A percentile compares a stretch with the other conserved stretches of the same genome.
Conservation (phyloP, 2,329 filamentous ascomycete species). For the Raffaelea albimanens region DNA sequence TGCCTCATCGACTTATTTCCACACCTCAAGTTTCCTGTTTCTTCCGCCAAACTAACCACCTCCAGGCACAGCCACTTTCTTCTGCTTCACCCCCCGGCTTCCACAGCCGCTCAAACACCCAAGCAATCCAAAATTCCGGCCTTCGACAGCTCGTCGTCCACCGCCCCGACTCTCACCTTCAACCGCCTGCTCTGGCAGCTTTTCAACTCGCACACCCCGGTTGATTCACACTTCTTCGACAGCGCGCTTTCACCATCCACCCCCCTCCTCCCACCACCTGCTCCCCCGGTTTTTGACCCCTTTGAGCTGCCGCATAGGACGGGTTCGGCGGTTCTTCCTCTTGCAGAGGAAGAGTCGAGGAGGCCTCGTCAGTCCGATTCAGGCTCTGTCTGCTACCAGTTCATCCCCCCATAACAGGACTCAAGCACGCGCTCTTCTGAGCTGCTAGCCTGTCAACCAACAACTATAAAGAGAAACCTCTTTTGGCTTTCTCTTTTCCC, state of each 20-base stretch:
- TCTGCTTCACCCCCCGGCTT: slow-evolving; percentile 35
- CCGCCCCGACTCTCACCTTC: slow-evolving; percentile 39
- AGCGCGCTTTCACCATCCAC: background rate
- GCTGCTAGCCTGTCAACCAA: background rate
- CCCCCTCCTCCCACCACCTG: slow-evolving; percentile 28
- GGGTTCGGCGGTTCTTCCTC: slow-evolving; percentile 97
- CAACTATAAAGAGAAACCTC: background rate
- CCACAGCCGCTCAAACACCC: slow-evolving; percentile 46
- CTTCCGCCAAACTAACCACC: too few species aligned
- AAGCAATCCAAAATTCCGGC: slow-evolving; percentile 60
- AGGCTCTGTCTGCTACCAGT: slow-evolving; percentile 87
- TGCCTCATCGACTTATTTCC: too few species aligned
- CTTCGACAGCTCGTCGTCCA: slow-evolving; percentile 51
- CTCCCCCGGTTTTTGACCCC: slow-evolving; percentile 48
- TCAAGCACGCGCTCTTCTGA: slow-evolving; percentile 14
- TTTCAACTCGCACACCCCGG: slow-evolving; percentile 27
- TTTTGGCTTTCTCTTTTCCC: slow-evolving; percentile 10
- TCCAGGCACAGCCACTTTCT: too few species aligned
- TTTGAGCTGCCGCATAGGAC: slow-evolving; percentile 99
- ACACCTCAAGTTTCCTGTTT: too few species aligned
- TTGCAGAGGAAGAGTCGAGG: slow-evolving; percentile 98
- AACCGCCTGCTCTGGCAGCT: slow-evolving; percentile 26
- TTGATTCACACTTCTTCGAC: background rate
- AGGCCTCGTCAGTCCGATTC: slow-evolving; percentile 89
- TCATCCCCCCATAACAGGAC: slow-evolving; percentile 85